These are phyloP conservation scores for Acer negundo DNA, from an alignment of 345 rosid species.

Conservation along the genomic window DNA sequence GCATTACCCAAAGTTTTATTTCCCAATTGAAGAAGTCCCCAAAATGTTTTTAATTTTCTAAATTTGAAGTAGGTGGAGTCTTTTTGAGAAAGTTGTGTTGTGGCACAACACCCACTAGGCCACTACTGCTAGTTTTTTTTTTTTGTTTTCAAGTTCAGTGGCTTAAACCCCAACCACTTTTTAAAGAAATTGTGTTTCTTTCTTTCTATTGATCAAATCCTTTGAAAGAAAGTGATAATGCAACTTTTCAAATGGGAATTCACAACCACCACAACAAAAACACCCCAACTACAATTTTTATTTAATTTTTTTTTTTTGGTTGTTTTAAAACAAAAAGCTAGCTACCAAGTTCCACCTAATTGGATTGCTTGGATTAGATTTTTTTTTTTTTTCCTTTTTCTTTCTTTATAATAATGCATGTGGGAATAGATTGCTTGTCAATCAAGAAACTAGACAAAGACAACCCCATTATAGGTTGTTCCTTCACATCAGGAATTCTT, in stretches of 20 bases:
- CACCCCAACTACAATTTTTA: neutral
- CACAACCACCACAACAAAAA: neutral
- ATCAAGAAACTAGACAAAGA: neutral
- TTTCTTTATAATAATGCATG: neutral
- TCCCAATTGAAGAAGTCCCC: neutral
- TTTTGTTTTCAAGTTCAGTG: neutral
- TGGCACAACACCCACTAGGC: constrained; percentile 9
- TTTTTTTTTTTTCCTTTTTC: no score
- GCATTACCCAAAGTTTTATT: neutral
- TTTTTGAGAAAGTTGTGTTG: neutral
- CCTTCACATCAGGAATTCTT: neutral
- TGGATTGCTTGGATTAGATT: neutral
- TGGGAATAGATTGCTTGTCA: neutral
- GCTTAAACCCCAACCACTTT: neutral
- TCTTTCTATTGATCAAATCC: no score
- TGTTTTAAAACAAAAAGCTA: neutral
- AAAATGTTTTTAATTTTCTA: neutral
- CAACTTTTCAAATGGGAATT: neutral
- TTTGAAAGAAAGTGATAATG: neutral
- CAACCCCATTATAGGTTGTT: neutral
- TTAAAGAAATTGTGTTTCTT: neutral
- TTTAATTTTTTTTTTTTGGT: no score
- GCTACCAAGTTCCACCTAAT: neutral
- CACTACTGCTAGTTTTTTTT: neutral
- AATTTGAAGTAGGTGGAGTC: neutral